Conservation (phyloP, 140 eudicot species). For the Cichorium intybus region DNA sequence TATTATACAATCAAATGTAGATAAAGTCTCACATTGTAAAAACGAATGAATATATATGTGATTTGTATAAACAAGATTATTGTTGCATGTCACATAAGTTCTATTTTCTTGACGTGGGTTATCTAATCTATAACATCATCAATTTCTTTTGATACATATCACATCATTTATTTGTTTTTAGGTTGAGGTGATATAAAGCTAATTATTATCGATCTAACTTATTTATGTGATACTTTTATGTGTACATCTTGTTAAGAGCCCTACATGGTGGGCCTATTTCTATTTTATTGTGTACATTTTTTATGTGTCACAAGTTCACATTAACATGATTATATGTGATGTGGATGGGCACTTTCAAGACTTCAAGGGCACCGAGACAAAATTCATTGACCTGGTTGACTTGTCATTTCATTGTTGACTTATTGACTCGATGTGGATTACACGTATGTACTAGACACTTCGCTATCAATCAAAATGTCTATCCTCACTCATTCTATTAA, state of each 20-base stretch:
- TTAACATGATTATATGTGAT: constrained; percentile 23
- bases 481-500: neutral
- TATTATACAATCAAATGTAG: neutral
- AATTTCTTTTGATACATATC: neutral
- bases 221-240: neutral
- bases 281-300: neutral
- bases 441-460: constrained; percentile 20
- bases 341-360: constrained; percentile 17
- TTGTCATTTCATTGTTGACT: constrained; percentile 58
- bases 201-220: neutral
- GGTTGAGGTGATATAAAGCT: neutral
- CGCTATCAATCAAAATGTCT: neutral
- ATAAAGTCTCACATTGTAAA: too few relatives aligned
- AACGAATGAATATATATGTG: too few relatives aligned
- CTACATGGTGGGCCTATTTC: constrained; percentile 10
- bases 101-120: neutral
- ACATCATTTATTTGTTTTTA: neutral
- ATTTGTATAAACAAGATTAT: neutral
- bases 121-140: too few relatives aligned
- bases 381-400: constrained; percentile 51
- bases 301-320: constrained; percentile 29
- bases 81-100: neutral
- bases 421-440: constrained; percentile 44
- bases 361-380: constrained; percentile 22
- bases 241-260: constrained; percentile 8